Evolutionary conservation across 768 basidiomycete species (phyloP).

Genomic region (Agaricus bisporus): DNA sequence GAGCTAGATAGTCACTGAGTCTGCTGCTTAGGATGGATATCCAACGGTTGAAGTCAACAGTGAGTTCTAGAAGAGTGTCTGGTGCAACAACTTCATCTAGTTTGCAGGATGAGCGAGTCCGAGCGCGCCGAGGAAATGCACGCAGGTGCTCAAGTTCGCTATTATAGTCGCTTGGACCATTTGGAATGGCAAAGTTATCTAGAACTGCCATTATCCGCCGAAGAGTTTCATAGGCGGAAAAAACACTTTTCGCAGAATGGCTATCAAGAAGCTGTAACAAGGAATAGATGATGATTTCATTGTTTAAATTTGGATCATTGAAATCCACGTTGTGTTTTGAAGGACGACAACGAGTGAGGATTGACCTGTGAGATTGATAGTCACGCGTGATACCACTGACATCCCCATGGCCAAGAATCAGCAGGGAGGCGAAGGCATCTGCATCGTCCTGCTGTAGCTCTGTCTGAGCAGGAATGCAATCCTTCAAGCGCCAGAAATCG

Average conservation of each 20-base stretch:
- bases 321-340: slow-evolving; percentile 12
- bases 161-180: slow-evolving; percentile 30
- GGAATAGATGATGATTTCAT: slow-evolving; percentile 44
- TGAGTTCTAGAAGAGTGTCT: slow-evolving; percentile 29
- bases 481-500: slow-evolving; percentile 84
- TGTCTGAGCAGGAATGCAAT: slow-evolving; percentile 53
- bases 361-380: slow-evolving; percentile 33
- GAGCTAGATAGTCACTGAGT: slow-evolving; percentile 53
- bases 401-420: slow-evolving; percentile 51
- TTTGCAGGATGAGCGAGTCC: slow-evolving; percentile 22
- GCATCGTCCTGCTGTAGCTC: slow-evolving; percentile 63
- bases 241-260: slow-evolving; percentile 38
- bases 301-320: slow-evolving; percentile 23
- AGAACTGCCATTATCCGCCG: slow-evolving; percentile 46
- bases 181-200: slow-evolving; percentile 21
- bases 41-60: slow-evolving; percentile 56
- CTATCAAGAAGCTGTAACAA: slow-evolving; percentile 57
- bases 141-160: slow-evolving; percentile 44
- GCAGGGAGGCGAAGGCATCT: slow-evolving; percentile 63
- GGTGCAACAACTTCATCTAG: slow-evolving; percentile 32
- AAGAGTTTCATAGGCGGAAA: slow-evolving; percentile 60
- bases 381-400: slow-evolving; percentile 58
- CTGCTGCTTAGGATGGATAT: slow-evolving; percentile 50
- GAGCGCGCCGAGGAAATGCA: slow-evolving; percentile 33
- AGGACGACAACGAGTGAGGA: slow-evolving; percentile 34